Evolutionary conservation across 164 flowering plant genomes (phyloP).

Genomic region (Protea cynaroides): DNA sequence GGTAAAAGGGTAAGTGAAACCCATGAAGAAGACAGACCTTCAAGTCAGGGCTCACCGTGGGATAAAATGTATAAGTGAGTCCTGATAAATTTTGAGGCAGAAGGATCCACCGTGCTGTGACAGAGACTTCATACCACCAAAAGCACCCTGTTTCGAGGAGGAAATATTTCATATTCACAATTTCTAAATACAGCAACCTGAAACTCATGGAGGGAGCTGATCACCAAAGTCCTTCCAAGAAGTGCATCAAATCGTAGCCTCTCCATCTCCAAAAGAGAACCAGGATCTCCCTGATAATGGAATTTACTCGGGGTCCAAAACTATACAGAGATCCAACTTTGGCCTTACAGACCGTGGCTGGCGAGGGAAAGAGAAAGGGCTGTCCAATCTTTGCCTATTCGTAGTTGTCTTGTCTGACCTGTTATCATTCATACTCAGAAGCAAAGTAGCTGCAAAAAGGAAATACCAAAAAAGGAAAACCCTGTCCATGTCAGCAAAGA

Average conservation of each 20-base stretch:
- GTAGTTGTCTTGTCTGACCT: conserved; percentile 32
- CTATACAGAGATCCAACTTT: conserved; percentile 64
- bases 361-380: conserved; percentile 75
- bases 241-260: not conserved
- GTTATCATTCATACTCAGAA: conserved; percentile 59
- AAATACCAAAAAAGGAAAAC: not conserved
- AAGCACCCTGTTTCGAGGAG: not conserved
- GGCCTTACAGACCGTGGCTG: conserved; percentile 79
- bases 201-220: not conserved
- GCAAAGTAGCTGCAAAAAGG: conserved; percentile 56
- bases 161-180: not conserved
- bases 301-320: conserved; percentile 66
- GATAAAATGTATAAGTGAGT: too few species aligned
- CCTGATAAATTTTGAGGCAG: not conserved
- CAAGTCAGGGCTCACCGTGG: not conserved
- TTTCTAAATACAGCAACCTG: not conserved
- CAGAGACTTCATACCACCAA: not conserved
- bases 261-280: not conserved
- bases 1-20: not conserved
- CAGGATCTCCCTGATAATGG: not conserved
- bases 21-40: not conserved
- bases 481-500: not conserved
- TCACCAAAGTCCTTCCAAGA: not conserved
- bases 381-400: conserved; percentile 51
- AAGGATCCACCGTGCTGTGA: not conserved